These are phyloP conservation scores for Talaromyces funiculosus DNA, from an alignment of 2,329 filamentous ascomycete genomes.

Conservation along the genomic window DNA sequence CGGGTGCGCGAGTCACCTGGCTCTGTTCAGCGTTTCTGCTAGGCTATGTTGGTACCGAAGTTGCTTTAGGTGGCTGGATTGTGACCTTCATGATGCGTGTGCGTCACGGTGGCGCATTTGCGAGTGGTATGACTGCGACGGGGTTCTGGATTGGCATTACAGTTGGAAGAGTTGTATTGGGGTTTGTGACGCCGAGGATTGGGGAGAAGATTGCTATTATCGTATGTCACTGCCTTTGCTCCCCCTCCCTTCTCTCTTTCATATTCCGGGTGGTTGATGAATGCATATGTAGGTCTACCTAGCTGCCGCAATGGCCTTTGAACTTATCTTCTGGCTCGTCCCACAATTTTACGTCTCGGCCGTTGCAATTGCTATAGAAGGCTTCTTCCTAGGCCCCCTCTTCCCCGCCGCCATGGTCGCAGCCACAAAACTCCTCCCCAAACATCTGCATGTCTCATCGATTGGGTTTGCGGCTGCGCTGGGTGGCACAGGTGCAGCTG, in stretches of 20 bases:
- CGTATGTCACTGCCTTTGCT: slow-evolving; percentile 17
- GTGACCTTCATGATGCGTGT: slow-evolving; percentile 81
- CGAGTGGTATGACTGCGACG: slow-evolving; percentile 68
- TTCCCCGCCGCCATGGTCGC: slow-evolving; percentile 71
- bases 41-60: slow-evolving; percentile 70
- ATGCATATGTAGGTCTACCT: slow-evolving; percentile 50
- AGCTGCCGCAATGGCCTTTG: slow-evolving; percentile 54
- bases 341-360: slow-evolving; percentile 69
- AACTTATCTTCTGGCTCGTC: slow-evolving; percentile 76
- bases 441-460: slow-evolving; percentile 67
- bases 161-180: slow-evolving; percentile 64
- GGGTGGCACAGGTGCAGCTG: slow-evolving; percentile 62
- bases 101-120: slow-evolving; percentile 62
- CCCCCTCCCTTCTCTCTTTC: background rate
- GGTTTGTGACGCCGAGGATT: slow-evolving; percentile 63
- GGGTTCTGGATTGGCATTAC: slow-evolving; percentile 83
- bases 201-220: slow-evolving; percentile 65
- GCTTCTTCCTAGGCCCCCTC: slow-evolving; percentile 74
- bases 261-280: background rate
- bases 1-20: slow-evolving; percentile 53
- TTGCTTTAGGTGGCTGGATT: slow-evolving; percentile 70
- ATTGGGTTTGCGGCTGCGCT: slow-evolving; percentile 77
- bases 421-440: slow-evolving; percentile 67
- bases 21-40: slow-evolving; percentile 67
- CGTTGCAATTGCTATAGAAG: slow-evolving; percentile 64